These are phyloP conservation scores for Cryptosporidium xiaoi DNA, from an alignment of 169 alveolate genomes.

Conservation along the genomic window DNA sequence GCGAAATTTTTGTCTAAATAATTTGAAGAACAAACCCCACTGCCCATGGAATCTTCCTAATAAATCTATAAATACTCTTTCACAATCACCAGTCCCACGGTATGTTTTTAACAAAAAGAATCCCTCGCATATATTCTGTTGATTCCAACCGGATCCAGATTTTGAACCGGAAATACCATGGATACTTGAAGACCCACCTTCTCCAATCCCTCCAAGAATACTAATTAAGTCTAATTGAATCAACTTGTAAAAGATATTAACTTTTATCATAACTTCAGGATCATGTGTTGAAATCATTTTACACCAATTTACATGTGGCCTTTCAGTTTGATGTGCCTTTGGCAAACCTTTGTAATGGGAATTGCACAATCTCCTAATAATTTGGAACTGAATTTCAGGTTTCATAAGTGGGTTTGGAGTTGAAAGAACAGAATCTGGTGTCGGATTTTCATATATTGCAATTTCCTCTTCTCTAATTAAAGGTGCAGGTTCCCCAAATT, in stretches of 20 bases:
- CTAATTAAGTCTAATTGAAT: slow-evolving; percentile 46
- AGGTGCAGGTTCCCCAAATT: slow-evolving; percentile 57
- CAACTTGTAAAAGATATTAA: slow-evolving; percentile 15
- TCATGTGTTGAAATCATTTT: slow-evolving; percentile 6
- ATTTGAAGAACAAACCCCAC: slow-evolving; percentile 53
- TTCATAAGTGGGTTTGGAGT: slow-evolving; percentile 53
- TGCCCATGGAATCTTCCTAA: slow-evolving; percentile 68
- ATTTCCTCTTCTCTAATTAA: slow-evolving; percentile 48
- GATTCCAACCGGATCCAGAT: slow-evolving; percentile 42
- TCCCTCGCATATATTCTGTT: slow-evolving; percentile 72
- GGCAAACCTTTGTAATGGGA: slow-evolving; percentile 67
- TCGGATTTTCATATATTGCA: slow-evolving; percentile 21
- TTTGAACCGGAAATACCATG: slow-evolving; percentile 44
- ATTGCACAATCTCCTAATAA: slow-evolving; percentile 19
- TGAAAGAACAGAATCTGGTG: slow-evolving; percentile 19
- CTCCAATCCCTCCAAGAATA: slow-evolving; percentile 58
- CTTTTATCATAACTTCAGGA: slow-evolving; percentile 41
- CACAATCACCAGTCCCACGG: slow-evolving; percentile 56
- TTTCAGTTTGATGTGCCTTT: slow-evolving; percentile 39
- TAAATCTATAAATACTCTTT: slow-evolving; percentile 33
- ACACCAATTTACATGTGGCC: slow-evolving; percentile 61
- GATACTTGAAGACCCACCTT: slow-evolving; percentile 50
- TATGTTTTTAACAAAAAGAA: slow-evolving; percentile 39
- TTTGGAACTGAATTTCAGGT: slow-evolving; percentile 39
- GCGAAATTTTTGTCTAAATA: slow-evolving; percentile 72